Conservation (phyloP, 2,329 filamentous ascomycete genomes). For the Chaetomiaceae sp. region DNA sequence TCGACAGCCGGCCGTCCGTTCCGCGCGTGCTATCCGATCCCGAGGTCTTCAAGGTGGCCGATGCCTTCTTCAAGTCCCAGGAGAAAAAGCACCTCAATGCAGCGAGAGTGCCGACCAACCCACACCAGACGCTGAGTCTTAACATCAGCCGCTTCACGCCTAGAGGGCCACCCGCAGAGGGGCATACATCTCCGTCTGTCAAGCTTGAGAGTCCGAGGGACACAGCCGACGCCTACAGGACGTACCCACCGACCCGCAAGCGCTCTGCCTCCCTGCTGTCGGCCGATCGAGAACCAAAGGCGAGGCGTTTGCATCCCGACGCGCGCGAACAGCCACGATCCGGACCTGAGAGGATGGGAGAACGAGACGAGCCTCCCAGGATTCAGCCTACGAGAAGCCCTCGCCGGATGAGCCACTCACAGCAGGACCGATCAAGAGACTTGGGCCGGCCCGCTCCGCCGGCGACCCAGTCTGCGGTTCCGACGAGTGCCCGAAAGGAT, state of each 20-base stretch:
- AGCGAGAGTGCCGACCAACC: conserved; percentile 10
- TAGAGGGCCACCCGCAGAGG: background rate
- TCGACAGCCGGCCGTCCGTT: conserved; percentile 8
- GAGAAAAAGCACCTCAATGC: conserved; percentile 16
- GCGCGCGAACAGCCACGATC: background rate
- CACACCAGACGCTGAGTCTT: background rate
- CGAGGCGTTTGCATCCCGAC: conserved; percentile 1
- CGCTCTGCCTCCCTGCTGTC: conserved; percentile 13
- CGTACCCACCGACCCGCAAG: conserved; percentile 7
- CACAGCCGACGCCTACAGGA: background rate
- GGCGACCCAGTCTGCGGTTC: background rate
- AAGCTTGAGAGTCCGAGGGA: conserved; percentile 5
- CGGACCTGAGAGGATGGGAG: conserved; percentile 2
- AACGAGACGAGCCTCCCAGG: background rate
- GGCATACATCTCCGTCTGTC: background rate
- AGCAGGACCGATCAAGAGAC: background rate
- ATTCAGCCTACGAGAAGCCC: conserved; percentile 7
- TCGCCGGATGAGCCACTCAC: background rate
- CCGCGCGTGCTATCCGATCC: background rate
- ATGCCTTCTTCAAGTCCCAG: conserved; percentile 11
- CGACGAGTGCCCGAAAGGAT: background rate
- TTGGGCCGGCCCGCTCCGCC: background rate
- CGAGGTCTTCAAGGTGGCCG: conserved; percentile 3
- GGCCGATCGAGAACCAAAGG: conserved; percentile 4
- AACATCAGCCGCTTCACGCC: background rate